Evolutionary conservation across 495 filamentous ascomycete genomes (phyloP).

Genomic region (Talaromyces proteolyticus): DNA sequence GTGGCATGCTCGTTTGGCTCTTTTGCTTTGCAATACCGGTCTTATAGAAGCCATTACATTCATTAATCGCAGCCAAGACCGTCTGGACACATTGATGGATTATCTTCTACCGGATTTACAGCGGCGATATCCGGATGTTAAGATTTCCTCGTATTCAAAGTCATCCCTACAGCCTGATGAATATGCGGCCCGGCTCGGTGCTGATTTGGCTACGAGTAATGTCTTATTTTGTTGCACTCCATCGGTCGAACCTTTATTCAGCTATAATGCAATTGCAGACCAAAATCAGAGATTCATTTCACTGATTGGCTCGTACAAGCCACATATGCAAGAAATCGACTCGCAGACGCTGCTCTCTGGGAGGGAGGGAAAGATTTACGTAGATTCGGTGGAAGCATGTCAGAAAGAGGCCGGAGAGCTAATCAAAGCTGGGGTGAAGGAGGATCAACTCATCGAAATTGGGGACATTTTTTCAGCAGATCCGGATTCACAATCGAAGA

Average conservation of each 20-base stretch:
- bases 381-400: constrained; percentile 76
- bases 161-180: constrained; percentile 11
- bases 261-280: constrained; percentile 49
- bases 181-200: constrained; percentile 19
- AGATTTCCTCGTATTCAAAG: constrained; percentile 19
- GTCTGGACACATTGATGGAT: constrained; percentile 25
- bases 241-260: constrained; percentile 54
- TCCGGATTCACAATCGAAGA: constrained; percentile 70
- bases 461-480: constrained; percentile 61
- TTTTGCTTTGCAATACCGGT: constrained; percentile 61
- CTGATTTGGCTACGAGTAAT: constrained; percentile 40
- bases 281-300: constrained; percentile 69
- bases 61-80: constrained; percentile 62
- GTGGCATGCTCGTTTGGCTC: constrained; percentile 82
- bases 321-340: constrained; percentile 82
- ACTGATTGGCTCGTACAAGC: constrained; percentile 78
- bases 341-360: constrained; percentile 66
- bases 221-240: constrained; percentile 80
- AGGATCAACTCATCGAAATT: constrained; percentile 72
- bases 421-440: constrained; percentile 61
- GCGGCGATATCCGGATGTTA: constrained; percentile 17
- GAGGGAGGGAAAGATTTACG: constrained; percentile 66
- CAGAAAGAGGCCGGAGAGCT: constrained; percentile 86
- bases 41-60: constrained; percentile 66
- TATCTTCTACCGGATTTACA: constrained; percentile 20